phyloP scores from a whole-genome alignment of 2,329 filamentous ascomycete species.

The Zelopaecilomyces penicillatus region DNA sequence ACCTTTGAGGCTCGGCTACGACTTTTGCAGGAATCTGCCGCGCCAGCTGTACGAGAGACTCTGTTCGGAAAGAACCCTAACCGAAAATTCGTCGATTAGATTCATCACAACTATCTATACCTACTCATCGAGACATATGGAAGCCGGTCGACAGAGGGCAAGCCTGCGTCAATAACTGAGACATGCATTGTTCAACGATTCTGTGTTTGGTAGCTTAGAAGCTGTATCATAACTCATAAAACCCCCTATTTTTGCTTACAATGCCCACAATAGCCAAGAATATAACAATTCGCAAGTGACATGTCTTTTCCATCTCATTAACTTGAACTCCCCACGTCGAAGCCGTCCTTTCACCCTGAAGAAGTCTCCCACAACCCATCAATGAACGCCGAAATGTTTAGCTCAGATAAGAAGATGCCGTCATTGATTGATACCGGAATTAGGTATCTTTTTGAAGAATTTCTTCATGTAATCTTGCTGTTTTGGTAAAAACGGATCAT shows the following conservation, averaged over 20 bases:
- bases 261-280: too few species aligned
- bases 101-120: slow-evolving; percentile 1
- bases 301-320: too few species aligned
- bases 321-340: too few species aligned
- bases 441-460: slow-evolving; percentile 29
- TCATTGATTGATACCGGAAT: neutral
- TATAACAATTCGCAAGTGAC: too few species aligned
- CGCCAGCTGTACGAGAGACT: slow-evolving; percentile 75
- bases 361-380: too few species aligned
- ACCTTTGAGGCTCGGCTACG: slow-evolving; percentile 87
- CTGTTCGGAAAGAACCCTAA: slow-evolving; percentile 94
- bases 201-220: slow-evolving; percentile 25
- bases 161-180: slow-evolving; percentile 1
- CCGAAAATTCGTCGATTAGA: slow-evolving; percentile 88
- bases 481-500: slow-evolving; percentile 31
- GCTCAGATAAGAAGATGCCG: too few species aligned
- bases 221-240: slow-evolving; percentile 23
- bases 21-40: slow-evolving; percentile 73
- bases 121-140: slow-evolving; percentile 1
- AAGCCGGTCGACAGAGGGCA: neutral
- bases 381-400: too few species aligned
- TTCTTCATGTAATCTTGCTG: slow-evolving; percentile 44
- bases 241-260: neutral
- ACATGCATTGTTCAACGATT: slow-evolving; percentile 9
- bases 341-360: too few species aligned